A percentile compares a stretch with the other conserved stretches of the same genome.
Conservation (phyloP, 257 asterid species). For the Salvia hispanica region DNA sequence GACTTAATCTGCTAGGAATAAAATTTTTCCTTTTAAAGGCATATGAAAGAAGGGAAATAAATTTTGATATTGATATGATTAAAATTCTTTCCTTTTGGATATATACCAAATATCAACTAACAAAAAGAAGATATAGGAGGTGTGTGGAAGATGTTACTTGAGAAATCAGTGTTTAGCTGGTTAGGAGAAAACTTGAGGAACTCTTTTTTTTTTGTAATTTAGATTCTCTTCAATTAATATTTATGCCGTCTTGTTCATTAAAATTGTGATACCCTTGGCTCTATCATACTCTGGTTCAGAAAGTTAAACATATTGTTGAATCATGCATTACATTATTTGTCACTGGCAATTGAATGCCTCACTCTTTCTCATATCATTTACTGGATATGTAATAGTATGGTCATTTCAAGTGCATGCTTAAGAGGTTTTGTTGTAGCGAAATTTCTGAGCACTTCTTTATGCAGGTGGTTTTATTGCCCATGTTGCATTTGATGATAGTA, state of each 20-base stretch:
- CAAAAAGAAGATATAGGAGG: not conserved
- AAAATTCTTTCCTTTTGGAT: not conserved
- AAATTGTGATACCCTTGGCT: no score
- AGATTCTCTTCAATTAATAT: no score
- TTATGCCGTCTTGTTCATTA: no score
- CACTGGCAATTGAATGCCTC: no score
- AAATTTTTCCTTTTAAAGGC: not conserved
- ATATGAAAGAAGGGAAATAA: not conserved
- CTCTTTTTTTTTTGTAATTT: not conserved
- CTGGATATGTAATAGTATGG: not conserved
- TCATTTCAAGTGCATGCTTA: not conserved
- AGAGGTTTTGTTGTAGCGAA: not conserved
- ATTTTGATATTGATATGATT: not conserved
- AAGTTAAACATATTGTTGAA: no score
- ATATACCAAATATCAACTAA: no score
- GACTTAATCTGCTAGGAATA: not conserved
- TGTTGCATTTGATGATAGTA: conserved; percentile 70
- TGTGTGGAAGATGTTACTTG: not conserved
- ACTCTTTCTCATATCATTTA: no score
- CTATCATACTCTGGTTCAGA: no score
- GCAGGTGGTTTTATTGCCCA: conserved; percentile 86
- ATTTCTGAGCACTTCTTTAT: conserved; percentile 6
- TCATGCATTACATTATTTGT: no score
- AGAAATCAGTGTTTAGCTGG: not conserved
- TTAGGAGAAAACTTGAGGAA: not conserved